Conservation (phyloP, 805 yeast species). For the Spathaspora girioi region DNA sequence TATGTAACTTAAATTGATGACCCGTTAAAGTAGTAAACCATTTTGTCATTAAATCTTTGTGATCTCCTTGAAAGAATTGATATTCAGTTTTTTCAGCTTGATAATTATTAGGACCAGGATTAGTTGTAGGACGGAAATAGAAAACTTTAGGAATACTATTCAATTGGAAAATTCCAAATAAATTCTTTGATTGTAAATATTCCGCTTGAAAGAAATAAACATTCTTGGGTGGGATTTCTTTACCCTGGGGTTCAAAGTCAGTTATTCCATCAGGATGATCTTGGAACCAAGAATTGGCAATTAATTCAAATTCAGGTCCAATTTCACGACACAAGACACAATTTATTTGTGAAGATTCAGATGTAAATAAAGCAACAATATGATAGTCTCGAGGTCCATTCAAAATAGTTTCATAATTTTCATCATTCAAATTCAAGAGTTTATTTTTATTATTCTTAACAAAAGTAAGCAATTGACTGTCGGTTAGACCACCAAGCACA, state of each 20-base stretch:
- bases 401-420: constrained; percentile 53
- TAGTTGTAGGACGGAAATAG: constrained; percentile 52
- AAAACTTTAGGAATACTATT: constrained; percentile 77
- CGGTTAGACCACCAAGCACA: constrained; percentile 20
- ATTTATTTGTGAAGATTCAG: constrained; percentile 67
- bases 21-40: constrained; percentile 38
- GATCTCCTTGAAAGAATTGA: constrained; percentile 46
- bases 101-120: constrained; percentile 25
- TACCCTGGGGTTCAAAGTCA: constrained; percentile 31
- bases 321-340: constrained; percentile 73
- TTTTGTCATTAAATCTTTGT: constrained; percentile 27
- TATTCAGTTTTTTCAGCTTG: constrained; percentile 32
- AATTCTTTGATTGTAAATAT: constrained; percentile 51
- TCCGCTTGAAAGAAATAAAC: constrained; percentile 76
- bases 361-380: constrained; percentile 65
- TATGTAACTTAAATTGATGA: constrained; percentile 29
- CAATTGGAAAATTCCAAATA: constrained; percentile 53
- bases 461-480: constrained; percentile 18
- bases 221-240: constrained; percentile 14
- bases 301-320: constrained; percentile 56
- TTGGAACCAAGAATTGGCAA: constrained; percentile 56
- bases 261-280: constrained; percentile 49
- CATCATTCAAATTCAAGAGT: constrained; percentile 47
- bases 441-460: constrained; percentile 15
- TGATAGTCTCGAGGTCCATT: constrained; percentile 68